Evolutionary conservation across 495 filamentous ascomycete species (phyloP).

Genomic region (Glonium stellatum): DNA sequence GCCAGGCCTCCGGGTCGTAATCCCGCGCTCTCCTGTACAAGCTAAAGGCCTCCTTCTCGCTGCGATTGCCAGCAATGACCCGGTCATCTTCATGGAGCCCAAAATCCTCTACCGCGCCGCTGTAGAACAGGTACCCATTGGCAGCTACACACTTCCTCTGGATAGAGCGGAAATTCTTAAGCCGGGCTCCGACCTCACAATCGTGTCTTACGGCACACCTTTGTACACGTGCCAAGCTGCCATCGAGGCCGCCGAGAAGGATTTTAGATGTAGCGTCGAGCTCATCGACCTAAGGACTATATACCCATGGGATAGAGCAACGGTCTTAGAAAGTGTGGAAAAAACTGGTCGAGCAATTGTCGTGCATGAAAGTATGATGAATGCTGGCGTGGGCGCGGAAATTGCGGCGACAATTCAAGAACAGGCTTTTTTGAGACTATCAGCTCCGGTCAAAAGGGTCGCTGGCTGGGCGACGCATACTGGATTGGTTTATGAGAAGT

Average conservation of each 20-base stretch:
- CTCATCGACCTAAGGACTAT: conserved; percentile 87
- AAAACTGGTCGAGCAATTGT: conserved; percentile 89
- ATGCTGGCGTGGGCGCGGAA: conserved; percentile 89
- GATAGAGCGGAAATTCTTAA: conserved; percentile 86
- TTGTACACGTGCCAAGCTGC: conserved; percentile 81
- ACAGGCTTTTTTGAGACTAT: conserved; percentile 74
- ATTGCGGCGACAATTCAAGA: conserved; percentile 90
- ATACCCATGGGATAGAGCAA: conserved; percentile 90
- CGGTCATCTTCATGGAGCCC: conserved; percentile 93
- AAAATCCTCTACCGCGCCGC: conserved; percentile 93
- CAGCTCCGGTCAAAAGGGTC: conserved; percentile 86
- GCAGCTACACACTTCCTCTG: conserved; percentile 74
- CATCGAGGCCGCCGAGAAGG: conserved; percentile 71
- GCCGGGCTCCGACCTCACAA: conserved; percentile 73
- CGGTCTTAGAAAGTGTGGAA: conserved; percentile 71
- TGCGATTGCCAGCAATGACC: conserved; percentile 75
- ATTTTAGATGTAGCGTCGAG: conserved; percentile 73
- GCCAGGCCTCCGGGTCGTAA: conserved; percentile 81
- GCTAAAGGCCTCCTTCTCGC: conserved; percentile 83
- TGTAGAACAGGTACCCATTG: conserved; percentile 86
- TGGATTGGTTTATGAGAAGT: conserved; percentile 74
- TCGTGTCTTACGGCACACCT: conserved; percentile 88
- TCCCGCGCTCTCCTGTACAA: conserved; percentile 83
- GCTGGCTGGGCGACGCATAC: conserved; percentile 89
- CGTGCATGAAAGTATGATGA: conserved; percentile 94